phyloP scores from a whole-genome alignment of 257 asterid genomes.

The Thymus quinquecostatus region DNA sequence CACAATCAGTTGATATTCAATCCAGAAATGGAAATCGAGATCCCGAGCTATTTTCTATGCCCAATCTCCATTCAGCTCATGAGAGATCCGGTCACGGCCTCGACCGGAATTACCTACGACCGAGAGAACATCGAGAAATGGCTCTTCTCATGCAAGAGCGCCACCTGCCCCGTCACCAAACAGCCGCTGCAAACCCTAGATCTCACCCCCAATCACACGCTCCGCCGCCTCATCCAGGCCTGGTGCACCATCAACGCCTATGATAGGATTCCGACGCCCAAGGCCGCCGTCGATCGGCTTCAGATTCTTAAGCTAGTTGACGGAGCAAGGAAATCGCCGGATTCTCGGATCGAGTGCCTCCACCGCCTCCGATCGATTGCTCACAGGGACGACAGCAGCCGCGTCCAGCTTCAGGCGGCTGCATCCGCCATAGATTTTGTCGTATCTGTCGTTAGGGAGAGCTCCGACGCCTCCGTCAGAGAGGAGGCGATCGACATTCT shows the following conservation, averaged over 20 bases:
- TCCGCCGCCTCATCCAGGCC: slow-evolving; percentile 65
- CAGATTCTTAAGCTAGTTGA: slow-evolving; percentile 50
- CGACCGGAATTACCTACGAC: slow-evolving; percentile 84
- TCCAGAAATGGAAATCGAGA: slow-evolving; percentile 39
- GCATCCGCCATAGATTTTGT: slow-evolving; percentile 53
- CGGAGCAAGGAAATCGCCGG: slow-evolving; percentile 40
- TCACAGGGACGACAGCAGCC: slow-evolving; percentile 40
- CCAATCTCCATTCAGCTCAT: slow-evolving; percentile 81
- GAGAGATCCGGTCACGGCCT: slow-evolving; percentile 71
- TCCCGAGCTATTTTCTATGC: slow-evolving; percentile 67
- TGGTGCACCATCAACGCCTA: slow-evolving; percentile 71
- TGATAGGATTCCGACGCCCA: slow-evolving; percentile 72
- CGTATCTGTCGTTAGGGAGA: slow-evolving; percentile 33
- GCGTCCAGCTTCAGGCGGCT: slow-evolving; percentile 39
- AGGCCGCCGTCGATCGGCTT: slow-evolving; percentile 43
- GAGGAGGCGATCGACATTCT: slow-evolving; percentile 56
- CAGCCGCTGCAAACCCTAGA: slow-evolving; percentile 40
- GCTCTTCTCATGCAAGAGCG: slow-evolving; percentile 53
- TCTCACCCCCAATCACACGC: slow-evolving; percentile 75
- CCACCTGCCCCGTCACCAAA: slow-evolving; percentile 67
- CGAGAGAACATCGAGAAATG: slow-evolving; percentile 69
- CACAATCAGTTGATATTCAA: no score
- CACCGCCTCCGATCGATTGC: slow-evolving; percentile 54
- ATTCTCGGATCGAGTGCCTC: slow-evolving; percentile 37
- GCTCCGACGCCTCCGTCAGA: slow-evolving; percentile 27